Evolutionary conservation across 257 asterid genomes (phyloP), one percentile per base, ranked within the genome.

Genomic region (Paraleonurus japonicus): DNA sequence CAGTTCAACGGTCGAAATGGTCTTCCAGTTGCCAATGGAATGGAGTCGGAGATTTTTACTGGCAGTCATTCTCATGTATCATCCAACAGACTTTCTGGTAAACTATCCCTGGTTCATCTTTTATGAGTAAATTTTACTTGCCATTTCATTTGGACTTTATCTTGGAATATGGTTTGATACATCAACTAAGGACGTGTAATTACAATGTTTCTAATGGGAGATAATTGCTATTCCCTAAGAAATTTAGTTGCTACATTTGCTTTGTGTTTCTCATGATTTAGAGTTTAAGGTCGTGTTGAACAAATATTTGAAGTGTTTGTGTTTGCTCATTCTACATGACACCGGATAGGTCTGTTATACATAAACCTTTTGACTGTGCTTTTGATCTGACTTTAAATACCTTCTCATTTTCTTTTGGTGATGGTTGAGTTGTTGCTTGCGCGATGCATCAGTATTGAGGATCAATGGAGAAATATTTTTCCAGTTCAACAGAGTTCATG

Each of bases 61-160:
- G 59, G 85, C 81, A 76, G 33, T 65, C 85, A 79, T 79, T 83
- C 92, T 58, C 74, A 77, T 66, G 67, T 76, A 35, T 50, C 85
- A 64, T 79, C 87, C 57, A 84, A 78, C 78, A 85, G 79, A 81
- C 81, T 72, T 65, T 67, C 98, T 70, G 97, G 98, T 95, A 55
- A 74, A 85, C 79, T 67, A 2, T 17, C 11, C 1, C 26, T 67
- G 41, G 13, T 41, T 26, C 53, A 20, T 57, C 5, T 50, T 57
- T 17, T 65, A 57, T 10, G 50, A 26, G 59, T 72, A 24, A 24
- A 28, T 11, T 32, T 65, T 10, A 17, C 15, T 22, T 63, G 12
- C 41, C 5, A 6, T 61, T 39, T 67, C 73, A 22, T 30, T 64
- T 66, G 54, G 23, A 19, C 53, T 74, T n/a, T 76, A 16, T 65